Conservation (phyloP, 768 basidiomycete genomes). For the Tubosaeta brunneosetosa region DNA sequence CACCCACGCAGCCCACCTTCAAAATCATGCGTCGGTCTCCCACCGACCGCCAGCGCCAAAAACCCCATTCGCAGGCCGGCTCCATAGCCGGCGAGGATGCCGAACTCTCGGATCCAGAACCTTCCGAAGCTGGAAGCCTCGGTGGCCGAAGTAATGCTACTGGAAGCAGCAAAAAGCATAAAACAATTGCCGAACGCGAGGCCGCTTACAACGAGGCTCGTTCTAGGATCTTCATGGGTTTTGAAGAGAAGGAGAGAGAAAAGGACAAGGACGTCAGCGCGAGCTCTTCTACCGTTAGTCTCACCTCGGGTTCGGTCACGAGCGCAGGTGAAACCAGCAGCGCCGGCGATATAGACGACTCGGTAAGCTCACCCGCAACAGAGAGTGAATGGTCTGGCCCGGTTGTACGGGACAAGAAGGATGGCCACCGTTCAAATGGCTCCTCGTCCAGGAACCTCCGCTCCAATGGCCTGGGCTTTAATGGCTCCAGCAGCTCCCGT, state of each 20-base stretch:
- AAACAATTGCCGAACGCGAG: slow-evolving; percentile 81
- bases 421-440: slow-evolving; percentile 47
- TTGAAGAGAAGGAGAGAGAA: slow-evolving; percentile 64
- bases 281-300: slow-evolving; percentile 70
- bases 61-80: slow-evolving; percentile 64
- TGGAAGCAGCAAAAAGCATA: slow-evolving; percentile 59
- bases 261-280: slow-evolving; percentile 71
- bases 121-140: slow-evolving; percentile 74
- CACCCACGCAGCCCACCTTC: slow-evolving; percentile 66
- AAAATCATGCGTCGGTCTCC: slow-evolving; percentile 79
- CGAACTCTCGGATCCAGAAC: slow-evolving; percentile 73
- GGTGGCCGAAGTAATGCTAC: slow-evolving; percentile 65
- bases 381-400: slow-evolving; percentile 79
- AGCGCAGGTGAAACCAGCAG: slow-evolving; percentile 56
- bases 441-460: slow-evolving; percentile 61
- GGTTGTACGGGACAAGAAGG: slow-evolving; percentile 52
- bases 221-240: slow-evolving; percentile 80
- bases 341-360: slow-evolving; percentile 62
- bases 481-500: slow-evolving; percentile 58
- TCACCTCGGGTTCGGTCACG: slow-evolving; percentile 62
- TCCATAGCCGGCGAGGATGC: slow-evolving; percentile 73
- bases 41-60: slow-evolving; percentile 50
- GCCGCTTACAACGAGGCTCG: slow-evolving; percentile 88
- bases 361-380: slow-evolving; percentile 65
- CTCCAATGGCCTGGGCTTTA: slow-evolving; percentile 46